Base-by-base conservation (phyloP, 305 asterid genomes). In the Fraxinus greggii region DNA sequence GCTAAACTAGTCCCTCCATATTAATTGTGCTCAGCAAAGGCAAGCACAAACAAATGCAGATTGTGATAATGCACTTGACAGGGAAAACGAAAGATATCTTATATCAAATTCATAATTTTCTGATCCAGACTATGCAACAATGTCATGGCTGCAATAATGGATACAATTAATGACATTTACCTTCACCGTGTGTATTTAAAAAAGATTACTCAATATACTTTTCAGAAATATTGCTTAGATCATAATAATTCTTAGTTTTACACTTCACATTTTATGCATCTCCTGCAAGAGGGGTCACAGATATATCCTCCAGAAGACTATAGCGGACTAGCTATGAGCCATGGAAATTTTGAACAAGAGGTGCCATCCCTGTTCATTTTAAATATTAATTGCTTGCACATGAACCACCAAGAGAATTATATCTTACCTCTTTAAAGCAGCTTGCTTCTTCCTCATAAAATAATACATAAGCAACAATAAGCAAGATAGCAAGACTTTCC, bases 401-500 rank as follows among this genome's bases (percentile, higher is more conserved):
- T 6, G 72, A 40, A 17, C 63, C 56, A 72, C 54, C 19, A 72
- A 65, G 48, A 78, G 45, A 84, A 24, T 21, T 56, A 72, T 36
- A 72, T 36, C 83, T 84, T 89, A 95, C 99, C 98, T 92, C 92
- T 84, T 89, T 73, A 94, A 76, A 38, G 84, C 45, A 56, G 91
- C 89, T 38, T 86, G 92, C 84, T 90, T 95, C 90, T 88, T 94
- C 91, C 94, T 84, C 72, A 88, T 76, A 72, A 85, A 15, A 78
- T 88, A 87, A 87, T 81, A 91, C 72, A 88, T 45, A 69, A 90
- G 80, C 89, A 92, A 75, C 56, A 90, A 72, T 75, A 93, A 78
- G 77, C 87, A 85, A 65, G 90, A 92, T 80, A 93, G 82, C 40
- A 90, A 82, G 79, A 94, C 67, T 69, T 91, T 95, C 85, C 93